Base-by-base conservation (phyloP, 1,284 basidiomycete species). In the Xerocomus amazonicus region DNA sequence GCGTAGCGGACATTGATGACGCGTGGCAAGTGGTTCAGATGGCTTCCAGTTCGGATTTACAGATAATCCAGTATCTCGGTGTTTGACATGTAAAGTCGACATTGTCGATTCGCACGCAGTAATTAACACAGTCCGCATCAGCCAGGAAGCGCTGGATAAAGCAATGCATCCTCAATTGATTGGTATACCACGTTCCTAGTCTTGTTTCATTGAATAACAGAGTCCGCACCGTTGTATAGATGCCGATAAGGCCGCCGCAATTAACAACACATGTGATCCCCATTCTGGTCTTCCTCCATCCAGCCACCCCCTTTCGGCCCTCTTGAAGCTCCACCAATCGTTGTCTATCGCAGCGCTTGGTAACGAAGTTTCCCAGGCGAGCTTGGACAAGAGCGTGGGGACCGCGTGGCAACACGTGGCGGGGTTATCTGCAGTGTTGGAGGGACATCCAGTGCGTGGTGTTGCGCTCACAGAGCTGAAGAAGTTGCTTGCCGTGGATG, bases 401-500 rank as follows among this genome's bases (percentile, higher is more conserved):
- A 74, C 74, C 5, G 77, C 84, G 0, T 76, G 76, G 9, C 75
- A 75, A 43, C 74, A 81, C 4, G 74, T 74, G n/a, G 72, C 76
- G 1, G 92, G 84, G 0, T 69, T 85, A 13, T 67, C 68, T 13
- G 65, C 63, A 2, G 63, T 90, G 4, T 78, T 91, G 23, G 66
- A 73, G 13, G 88, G 88, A 3, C 93, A 97, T 66, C 93, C 94
- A 0, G 78, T 87, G 0, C 77, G 89, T 4, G 91, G 80, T 0
- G 69, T 97, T 33, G 81, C 87, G 5, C 71, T 88, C 7, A 83
- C 87, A 2, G 91, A 94, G 62, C 73, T 92, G 14, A 92, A 89
- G 0, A 93, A 92, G 66, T 70, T 94, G 3, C 73, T 93, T 6
- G 78, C 81, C 0, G 84, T 90, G 0, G 89, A 91, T 59, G 85